Evolutionary conservation across 129 eudicot species (phyloP), one percentile per base, ranked within the genome.

Genomic region (Artemisia argyi): DNA sequence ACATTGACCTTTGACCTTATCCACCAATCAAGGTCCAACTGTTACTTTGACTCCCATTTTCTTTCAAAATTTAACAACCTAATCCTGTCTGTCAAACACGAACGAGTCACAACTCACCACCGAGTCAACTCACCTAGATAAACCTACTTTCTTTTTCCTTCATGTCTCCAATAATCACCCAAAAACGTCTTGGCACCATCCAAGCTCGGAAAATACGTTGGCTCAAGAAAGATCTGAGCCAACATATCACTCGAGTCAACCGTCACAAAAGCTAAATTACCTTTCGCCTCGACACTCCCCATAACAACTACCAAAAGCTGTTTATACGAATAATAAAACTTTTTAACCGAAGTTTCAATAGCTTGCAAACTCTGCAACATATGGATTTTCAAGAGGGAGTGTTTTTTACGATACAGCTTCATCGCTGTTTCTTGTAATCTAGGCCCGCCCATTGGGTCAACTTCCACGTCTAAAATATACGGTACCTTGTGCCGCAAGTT

Each of bases 401-500:
- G 78, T 71, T 76, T 89, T 56, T 73, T 77, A 73, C 85, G 67
- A 73, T 89, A 92, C 66, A 92, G 57, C 67, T 82, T 79, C 98
- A 92, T 92, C 19, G 98, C 95, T 26, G 95, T 89, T 70, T 89
- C 95, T 52, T 89, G 96, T 8, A 92, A 71, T 52, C 86, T 80
- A n/a, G 98, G 98, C 13, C 96, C 96, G 12, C 96, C 96, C 73
- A 71, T 89, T 0, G 98, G 98, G 68, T 92, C 98, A 54, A 89
- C 98, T 73, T 83, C 96, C n/a, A 87, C 96, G 20, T 69, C 95
- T 18, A 92, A 65, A 16, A 92, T 84, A 61, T 76, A 73, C 60
- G 98, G 98, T 32, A 92, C 98, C 66, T 83, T 87, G 64, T 89
- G 98, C 73, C 80, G 83, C 73, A 92, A 53, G 26, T 92, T 90